A percentile compares a stretch with the other conserved stretches of the same genome.
Evolutionary conservation across 768 basidiomycete genomes (phyloP).

Genomic region (Rhizopogon vesiculosus): DNA sequence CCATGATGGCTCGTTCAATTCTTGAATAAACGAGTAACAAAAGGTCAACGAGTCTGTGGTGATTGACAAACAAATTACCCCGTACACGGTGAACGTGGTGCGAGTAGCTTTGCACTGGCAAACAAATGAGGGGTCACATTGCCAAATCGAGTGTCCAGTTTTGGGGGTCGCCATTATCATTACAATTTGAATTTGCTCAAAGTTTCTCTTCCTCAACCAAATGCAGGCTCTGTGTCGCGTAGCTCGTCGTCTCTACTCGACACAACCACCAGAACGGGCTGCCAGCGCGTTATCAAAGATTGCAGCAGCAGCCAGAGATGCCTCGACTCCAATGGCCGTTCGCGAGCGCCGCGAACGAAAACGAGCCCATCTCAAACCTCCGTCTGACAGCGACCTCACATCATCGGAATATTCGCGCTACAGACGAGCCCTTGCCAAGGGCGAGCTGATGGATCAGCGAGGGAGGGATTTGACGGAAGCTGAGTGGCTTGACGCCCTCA

Average conservation of each 20-base stretch:
- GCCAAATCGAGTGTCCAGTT: neutral
- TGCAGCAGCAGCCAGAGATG: constrained; percentile 50
- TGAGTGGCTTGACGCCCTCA: constrained; percentile 57
- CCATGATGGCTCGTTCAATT: constrained; percentile 28
- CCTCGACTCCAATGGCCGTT: constrained; percentile 71
- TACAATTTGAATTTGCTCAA: neutral
- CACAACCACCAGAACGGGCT: constrained; percentile 44
- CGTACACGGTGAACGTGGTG: neutral
- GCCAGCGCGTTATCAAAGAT: constrained; percentile 51
- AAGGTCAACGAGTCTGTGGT: neutral
- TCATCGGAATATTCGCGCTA: constrained; percentile 62
- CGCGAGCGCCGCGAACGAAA: constrained; percentile 59
- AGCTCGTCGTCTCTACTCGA: constrained; percentile 36
- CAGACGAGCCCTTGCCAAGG: constrained; percentile 50
- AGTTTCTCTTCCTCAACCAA: neutral
- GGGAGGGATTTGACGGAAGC: constrained; percentile 39
- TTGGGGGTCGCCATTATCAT: neutral
- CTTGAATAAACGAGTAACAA: constrained; percentile 5
- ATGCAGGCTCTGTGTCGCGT: constrained; percentile 30
- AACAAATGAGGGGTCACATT: neutral
- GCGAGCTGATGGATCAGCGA: constrained; percentile 36
- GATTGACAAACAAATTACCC: neutral
- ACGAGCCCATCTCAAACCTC: constrained; percentile 31
- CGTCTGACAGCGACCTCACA: constrained; percentile 51
- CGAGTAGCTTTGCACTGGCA: neutral